Base-by-base conservation (phyloP, 192 early-diverging fungal genomes). In the Phlyctochytrium planicorne region DNA sequence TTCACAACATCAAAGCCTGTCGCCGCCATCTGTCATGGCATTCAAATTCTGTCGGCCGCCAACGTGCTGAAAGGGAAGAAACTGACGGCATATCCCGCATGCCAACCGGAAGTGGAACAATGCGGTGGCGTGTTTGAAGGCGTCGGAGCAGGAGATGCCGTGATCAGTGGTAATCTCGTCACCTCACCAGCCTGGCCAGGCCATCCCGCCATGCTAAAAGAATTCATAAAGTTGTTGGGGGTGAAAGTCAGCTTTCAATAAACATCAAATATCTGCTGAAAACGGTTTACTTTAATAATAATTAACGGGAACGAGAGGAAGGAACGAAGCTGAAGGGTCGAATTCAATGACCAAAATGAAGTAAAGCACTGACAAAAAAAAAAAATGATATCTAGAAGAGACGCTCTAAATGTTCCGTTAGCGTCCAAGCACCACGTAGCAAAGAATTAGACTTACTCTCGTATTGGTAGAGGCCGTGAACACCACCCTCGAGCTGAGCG, bases 401-500 rank as follows among this genome's bases (percentile, higher is more conserved):
- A 24, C 55, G 55, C 25, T 57, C 55, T 57, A 29, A 57, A 57
- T 25, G 27, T 14, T 10, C 10, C 12, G 40, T 50, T 50, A 50
- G n/a, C n/a, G n/a, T n/a, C n/a, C n/a, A n/a, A n/a, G n/a, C n/a
- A n/a, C n/a, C n/a, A n/a, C n/a, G n/a, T n/a, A 50, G 10, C 10
- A 50, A 50, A 14, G 40, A 29, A 20, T 6, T 25, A 25, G 27
- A 57, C 55, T 25, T 29, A 57, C 55, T 93, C 79, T 95, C 93
- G 71, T 84, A 94, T 20, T 85, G 87, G 80, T 90, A 85, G 32
- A 97, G 81, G 3, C 89, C 90, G 77, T 98, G 95, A 52, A 98
- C 97, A 74, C 94, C 94, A 52, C 97, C 97, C 80, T 98, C 97
- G 68, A 93, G 72, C 82, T 97, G 95, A 24, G 95, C 97, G 78